Evolutionary conservation across 2,329 filamentous ascomycete species (phyloP).

Genomic region (Colletotrichum sp.): DNA sequence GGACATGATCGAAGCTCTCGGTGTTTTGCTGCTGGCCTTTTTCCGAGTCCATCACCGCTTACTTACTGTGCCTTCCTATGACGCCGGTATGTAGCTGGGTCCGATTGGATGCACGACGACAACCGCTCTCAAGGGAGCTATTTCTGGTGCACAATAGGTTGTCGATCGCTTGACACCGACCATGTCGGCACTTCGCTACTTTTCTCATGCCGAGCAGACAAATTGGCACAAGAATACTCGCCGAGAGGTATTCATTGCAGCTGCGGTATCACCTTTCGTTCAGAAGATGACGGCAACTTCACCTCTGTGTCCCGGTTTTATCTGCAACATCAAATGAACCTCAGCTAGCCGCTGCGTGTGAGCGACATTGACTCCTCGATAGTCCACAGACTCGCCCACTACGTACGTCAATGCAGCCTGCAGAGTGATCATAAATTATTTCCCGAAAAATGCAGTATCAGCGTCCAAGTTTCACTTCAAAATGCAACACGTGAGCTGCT

Average conservation of each 20-base stretch:
- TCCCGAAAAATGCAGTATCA: neutral
- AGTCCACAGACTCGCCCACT: neutral
- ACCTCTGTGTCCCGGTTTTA: neutral
- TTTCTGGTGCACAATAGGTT: neutral
- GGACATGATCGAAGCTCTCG: neutral
- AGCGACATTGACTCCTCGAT: neutral
- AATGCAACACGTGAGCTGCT: neutral
- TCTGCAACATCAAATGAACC: neutral
- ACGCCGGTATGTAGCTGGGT: neutral
- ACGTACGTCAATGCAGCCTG: neutral
- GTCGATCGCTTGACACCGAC: neutral
- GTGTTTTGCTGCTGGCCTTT: neutral
- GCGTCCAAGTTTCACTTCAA: neutral
- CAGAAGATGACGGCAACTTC: neutral
- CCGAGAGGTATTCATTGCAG: rapidly evolving
- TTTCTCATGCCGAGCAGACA: neutral
- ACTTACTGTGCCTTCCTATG: neutral
- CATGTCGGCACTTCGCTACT: neutral
- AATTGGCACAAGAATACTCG: neutral
- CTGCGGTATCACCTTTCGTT: neutral
- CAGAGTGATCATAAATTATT: neutral
- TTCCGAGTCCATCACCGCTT: neutral
- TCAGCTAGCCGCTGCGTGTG: neutral
- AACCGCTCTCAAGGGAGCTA: neutral
- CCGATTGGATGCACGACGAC: neutral